Conservation (phyloP, 768 basidiomycete genomes). For the Exsudoporus frostii region DNA sequence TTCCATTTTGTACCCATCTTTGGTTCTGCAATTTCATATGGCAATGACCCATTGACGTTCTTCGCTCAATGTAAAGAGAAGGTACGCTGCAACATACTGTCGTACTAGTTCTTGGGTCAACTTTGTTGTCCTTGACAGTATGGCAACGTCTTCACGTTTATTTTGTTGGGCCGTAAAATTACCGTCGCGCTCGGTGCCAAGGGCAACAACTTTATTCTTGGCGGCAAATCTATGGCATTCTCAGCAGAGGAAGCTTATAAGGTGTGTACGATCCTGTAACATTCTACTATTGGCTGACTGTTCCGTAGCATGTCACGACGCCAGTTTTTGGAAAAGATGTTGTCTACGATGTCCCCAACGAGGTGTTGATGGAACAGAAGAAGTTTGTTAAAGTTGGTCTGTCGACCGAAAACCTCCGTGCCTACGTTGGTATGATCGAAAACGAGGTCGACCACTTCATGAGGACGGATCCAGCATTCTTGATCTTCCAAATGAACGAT, state of each 20-base stretch:
- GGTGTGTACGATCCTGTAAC: conserved; percentile 39
- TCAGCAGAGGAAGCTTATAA: conserved; percentile 97
- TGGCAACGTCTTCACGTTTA: conserved; percentile 95
- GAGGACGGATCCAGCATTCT: conserved; percentile 60
- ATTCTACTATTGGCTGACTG: background rate
- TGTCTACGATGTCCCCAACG: conserved; percentile 96
- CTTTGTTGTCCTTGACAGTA: conserved; percentile 49
- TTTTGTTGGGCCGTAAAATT: conserved; percentile 82
- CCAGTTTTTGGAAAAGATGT: conserved; percentile 98
- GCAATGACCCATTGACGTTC: conserved; percentile 90
- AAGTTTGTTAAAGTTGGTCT: conserved; percentile 96
- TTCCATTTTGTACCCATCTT: conserved; percentile 91
- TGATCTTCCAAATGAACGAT: conserved; percentile 57
- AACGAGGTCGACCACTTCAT: conserved; percentile 75
- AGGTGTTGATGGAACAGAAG: conserved; percentile 98
- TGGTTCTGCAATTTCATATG: conserved; percentile 87
- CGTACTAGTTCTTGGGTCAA: background rate
- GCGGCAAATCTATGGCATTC: conserved; percentile 88
- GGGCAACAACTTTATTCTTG: conserved; percentile 92
- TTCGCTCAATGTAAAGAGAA: conserved; percentile 76
- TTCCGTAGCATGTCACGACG: conserved; percentile 75
- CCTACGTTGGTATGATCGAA: conserved; percentile 79
- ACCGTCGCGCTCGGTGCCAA: conserved; percentile 89
- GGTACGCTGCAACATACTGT: conserved; percentile 41
- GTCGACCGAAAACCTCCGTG: conserved; percentile 84